Evolutionary conservation across 164 flowering plant genomes (phyloP).

Genomic region (Akebia trifoliata): DNA sequence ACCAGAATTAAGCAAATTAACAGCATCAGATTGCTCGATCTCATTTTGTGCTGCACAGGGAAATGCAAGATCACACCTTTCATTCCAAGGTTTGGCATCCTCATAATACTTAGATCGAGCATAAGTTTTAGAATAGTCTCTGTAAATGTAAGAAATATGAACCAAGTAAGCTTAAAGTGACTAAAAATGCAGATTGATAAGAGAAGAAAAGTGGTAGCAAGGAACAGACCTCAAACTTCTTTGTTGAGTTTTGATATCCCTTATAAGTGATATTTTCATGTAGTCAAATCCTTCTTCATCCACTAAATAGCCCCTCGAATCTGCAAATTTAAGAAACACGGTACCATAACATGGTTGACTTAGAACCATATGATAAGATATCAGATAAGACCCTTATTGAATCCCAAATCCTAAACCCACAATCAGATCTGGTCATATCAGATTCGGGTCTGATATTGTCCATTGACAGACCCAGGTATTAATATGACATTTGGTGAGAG

Average conservation of each 20-base stretch:
- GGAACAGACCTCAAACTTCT: constrained; percentile 71
- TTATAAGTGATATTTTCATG: constrained; percentile 72
- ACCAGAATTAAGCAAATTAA: constrained; percentile 86
- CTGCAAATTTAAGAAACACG: constrained; percentile 35
- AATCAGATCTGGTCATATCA: no score
- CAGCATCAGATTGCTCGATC: constrained; percentile 91
- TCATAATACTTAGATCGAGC: constrained; percentile 92
- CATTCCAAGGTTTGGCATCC: constrained; percentile 96
- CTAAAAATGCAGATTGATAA: background rate
- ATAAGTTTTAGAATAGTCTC: constrained; percentile 94
- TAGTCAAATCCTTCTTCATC: constrained; percentile 98
- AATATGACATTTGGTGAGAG: no score
- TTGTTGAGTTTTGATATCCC: constrained; percentile 86
- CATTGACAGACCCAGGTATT: no score
- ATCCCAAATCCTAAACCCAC: no score
- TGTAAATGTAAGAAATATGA: constrained; percentile 30
- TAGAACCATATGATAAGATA: no score
- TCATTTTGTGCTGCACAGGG: constrained; percentile 98
- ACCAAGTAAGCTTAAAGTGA: background rate
- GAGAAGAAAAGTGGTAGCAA: background rate
- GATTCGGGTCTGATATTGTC: no score
- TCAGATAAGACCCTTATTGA: no score
- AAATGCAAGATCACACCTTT: constrained; percentile 94
- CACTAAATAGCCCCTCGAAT: constrained; percentile 95
- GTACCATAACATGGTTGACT: no score